Evolutionary conservation across 164 flowering plant genomes (phyloP).

Genomic region (Protea cynaroides): DNA sequence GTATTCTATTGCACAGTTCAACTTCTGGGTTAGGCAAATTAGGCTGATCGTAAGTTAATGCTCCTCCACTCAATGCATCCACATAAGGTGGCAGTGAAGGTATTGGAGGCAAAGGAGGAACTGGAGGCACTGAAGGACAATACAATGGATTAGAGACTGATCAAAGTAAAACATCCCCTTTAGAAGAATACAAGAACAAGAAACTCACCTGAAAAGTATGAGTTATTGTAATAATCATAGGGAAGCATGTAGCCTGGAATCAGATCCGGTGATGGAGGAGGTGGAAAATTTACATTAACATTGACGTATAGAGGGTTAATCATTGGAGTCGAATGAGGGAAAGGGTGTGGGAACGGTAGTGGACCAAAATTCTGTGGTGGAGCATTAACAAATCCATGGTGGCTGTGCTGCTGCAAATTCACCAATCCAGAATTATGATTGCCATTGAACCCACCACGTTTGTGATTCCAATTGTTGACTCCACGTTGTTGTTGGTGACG

Average conservation of each 20-base stretch:
- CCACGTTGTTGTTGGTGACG: not conserved
- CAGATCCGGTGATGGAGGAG: not conserved
- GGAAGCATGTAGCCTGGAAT: not conserved
- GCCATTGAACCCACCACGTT: not conserved
- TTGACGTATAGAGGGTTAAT: not conserved
- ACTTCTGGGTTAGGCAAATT: not conserved
- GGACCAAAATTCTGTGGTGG: too few relatives aligned
- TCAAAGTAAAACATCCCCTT: not conserved
- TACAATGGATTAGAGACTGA: not conserved
- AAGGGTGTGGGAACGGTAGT: not conserved
- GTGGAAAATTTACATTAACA: not conserved
- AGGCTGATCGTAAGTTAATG: not conserved
- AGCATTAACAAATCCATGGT: too few relatives aligned
- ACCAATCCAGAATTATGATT: not conserved
- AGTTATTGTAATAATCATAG: not conserved
- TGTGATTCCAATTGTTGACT: not conserved
- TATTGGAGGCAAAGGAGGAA: not conserved
- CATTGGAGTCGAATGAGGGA: not conserved
- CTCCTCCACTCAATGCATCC: too few relatives aligned
- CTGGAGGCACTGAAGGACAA: constrained; percentile 1
- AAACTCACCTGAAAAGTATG: not conserved
- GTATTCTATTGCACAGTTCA: not conserved
- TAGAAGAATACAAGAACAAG: not conserved
- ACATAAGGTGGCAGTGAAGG: not conserved
- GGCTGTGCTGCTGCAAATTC: not conserved